Evolutionary conservation across 768 basidiomycete species (phyloP).

Genomic region (Collybia sp.): DNA sequence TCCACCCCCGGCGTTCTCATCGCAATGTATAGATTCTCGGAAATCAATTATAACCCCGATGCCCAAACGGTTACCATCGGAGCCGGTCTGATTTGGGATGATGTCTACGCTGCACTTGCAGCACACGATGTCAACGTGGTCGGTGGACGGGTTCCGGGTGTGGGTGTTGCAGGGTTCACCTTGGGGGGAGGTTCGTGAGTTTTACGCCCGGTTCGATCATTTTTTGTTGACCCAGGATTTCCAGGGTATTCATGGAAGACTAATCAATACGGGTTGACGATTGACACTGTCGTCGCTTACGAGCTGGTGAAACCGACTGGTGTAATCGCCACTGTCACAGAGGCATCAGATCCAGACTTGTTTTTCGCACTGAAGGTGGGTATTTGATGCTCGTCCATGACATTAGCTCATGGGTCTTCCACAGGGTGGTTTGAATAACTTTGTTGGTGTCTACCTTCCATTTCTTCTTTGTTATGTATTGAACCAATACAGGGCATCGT

Average conservation of each 20-base stretch:
- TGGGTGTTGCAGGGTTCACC: conserved; percentile 43
- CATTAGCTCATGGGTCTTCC: not conserved
- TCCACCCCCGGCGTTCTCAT: conserved; percentile 49
- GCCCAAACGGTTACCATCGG: conserved; percentile 25
- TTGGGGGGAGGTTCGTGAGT: conserved; percentile 32
- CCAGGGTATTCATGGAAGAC: conserved; percentile 42
- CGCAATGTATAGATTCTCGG: conserved; percentile 32
- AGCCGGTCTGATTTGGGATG: conserved; percentile 43
- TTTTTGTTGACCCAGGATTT: not conserved
- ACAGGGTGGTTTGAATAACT: not conserved
- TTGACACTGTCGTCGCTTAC: conserved; percentile 36
- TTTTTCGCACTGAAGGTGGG: conserved; percentile 16
- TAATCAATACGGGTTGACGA: conserved; percentile 41
- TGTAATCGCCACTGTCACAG: conserved; percentile 15
- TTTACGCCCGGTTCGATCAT: not conserved
- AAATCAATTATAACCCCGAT: conserved; percentile 26
- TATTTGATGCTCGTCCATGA: not conserved
- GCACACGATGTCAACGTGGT: conserved; percentile 38
- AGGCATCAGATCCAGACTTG: conserved; percentile 12
- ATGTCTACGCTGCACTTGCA: conserved; percentile 39
- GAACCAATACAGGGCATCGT: conserved; percentile 27
- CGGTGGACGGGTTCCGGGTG: conserved; percentile 42
- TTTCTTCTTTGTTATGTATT: not conserved
- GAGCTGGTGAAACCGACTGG: conserved; percentile 44
- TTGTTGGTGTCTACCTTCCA: not conserved